A percentile compares a stretch with the other conserved stretches of the same genome.
These are phyloP conservation scores for Aureobasidium sp. DNA, from an alignment of 2,329 filamentous ascomycete species.

Conservation along the genomic window DNA sequence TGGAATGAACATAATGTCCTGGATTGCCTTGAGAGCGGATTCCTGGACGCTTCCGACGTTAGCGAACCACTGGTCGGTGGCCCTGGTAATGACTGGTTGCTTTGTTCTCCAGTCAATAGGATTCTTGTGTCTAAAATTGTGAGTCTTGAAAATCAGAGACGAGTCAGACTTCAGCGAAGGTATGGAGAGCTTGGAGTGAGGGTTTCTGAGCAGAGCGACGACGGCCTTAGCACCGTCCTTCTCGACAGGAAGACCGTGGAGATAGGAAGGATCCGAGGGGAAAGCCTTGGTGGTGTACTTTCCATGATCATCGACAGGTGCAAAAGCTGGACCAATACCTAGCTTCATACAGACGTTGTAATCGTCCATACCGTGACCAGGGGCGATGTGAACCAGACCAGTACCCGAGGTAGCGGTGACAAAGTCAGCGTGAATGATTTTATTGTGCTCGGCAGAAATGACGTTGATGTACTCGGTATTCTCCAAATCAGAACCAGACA, in stretches of 20 bases:
- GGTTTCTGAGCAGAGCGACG: slow-evolving; percentile 56
- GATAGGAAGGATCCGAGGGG: slow-evolving; percentile 56
- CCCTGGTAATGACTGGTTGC: slow-evolving; percentile 79
- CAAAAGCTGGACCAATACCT: slow-evolving; percentile 62
- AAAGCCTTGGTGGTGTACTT: slow-evolving; percentile 74
- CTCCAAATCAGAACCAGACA: slow-evolving; percentile 60
- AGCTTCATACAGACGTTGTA: slow-evolving; percentile 71
- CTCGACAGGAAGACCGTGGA: slow-evolving; percentile 68
- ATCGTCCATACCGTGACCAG: slow-evolving; percentile 94
- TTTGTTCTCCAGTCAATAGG: slow-evolving; percentile 98
- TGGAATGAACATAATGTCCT: slow-evolving; percentile 71
- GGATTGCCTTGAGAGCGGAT: slow-evolving; percentile 61
- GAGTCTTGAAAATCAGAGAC: slow-evolving; percentile 56
- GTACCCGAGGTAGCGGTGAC: slow-evolving; percentile 87
- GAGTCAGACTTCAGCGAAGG: slow-evolving; percentile 3
- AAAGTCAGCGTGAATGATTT: slow-evolving; percentile 76
- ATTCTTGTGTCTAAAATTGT: slow-evolving; percentile 81
- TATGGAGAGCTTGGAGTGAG: slow-evolving; percentile 27
- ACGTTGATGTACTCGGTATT: slow-evolving; percentile 63
- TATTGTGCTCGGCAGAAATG: slow-evolving; percentile 54
- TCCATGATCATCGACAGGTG: slow-evolving; percentile 77
- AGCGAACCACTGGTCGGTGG: slow-evolving; percentile 97
- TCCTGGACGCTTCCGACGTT: slow-evolving; percentile 79
- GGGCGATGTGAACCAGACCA: slow-evolving; percentile 88
- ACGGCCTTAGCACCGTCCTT: slow-evolving; percentile 63